These are phyloP conservation scores for Claviceps arundinis DNA, from an alignment of 2,329 filamentous ascomycete species.

Conservation along the genomic window DNA sequence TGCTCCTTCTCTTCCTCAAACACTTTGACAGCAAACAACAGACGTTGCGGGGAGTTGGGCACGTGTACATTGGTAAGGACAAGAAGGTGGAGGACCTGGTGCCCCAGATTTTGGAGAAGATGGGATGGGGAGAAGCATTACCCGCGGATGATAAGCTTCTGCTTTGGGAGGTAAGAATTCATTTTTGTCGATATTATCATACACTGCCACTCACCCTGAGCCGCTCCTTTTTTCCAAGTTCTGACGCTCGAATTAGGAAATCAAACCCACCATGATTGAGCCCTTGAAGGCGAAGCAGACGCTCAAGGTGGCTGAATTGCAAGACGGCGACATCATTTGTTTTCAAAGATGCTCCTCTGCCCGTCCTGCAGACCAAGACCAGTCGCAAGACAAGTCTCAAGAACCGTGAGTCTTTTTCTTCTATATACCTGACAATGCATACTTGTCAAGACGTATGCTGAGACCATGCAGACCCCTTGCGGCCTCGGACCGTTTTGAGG, in stretches of 20 bases:
- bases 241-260: conserved; percentile 43
- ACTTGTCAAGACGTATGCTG: no score
- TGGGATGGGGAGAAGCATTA: conserved; percentile 74
- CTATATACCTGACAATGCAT: neutral
- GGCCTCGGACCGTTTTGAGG: conserved; percentile 42
- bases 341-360: conserved; percentile 57
- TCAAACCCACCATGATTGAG: conserved; percentile 97
- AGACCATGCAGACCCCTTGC: conserved; percentile 8
- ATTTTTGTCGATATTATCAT: neutral
- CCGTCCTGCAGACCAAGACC: conserved; percentile 26
- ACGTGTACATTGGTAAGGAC: conserved; percentile 76
- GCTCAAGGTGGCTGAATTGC: conserved; percentile 80
- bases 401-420: conserved; percentile 16
- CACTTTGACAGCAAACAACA: conserved; percentile 74
- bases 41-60: conserved; percentile 60
- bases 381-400: conserved; percentile 16
- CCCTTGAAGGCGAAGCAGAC: conserved; percentile 82
- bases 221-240: neutral
- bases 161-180: conserved; percentile 57
- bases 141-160: conserved; percentile 45
- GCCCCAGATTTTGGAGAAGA: conserved; percentile 62
- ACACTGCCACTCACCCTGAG: neutral
- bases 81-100: conserved; percentile 80
- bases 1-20: conserved; percentile 81
- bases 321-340: conserved; percentile 93